phyloP scores from a whole-genome alignment of 1,284 basidiomycete genomes.

The Tetrapyrgos nigripes region DNA sequence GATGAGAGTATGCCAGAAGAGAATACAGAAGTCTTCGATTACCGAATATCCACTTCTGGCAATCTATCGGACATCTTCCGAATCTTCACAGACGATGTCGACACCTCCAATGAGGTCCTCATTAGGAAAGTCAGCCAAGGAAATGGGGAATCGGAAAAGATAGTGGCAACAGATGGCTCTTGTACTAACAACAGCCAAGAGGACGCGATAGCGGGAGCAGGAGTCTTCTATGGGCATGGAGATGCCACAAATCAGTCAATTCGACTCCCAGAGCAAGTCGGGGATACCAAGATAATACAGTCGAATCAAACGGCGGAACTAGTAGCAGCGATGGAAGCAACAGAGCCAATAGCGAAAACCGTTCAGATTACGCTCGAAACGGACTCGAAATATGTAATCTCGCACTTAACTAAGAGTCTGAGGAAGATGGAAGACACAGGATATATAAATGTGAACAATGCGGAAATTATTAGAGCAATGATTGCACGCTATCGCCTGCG shows the following conservation, averaged over 20 bases:
- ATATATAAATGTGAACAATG: conserved; percentile 15
- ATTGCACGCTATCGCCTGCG: conserved; percentile 12
- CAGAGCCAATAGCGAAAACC: conserved; percentile 1
- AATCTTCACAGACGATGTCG: conserved; percentile 9
- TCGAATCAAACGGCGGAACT: conserved; percentile 27
- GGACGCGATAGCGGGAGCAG: conserved; percentile 20
- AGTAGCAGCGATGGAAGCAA: conserved; percentile 17
- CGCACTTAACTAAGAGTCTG: conserved; percentile 19
- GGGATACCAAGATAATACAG: conserved; percentile 11
- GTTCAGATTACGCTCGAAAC: conserved; percentile 13
- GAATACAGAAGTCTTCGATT: conserved; percentile 3
- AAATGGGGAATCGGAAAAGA: not conserved
- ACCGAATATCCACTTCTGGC: not conserved
- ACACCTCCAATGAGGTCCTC: not conserved
- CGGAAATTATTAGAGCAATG: conserved; percentile 9
- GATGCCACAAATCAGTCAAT: conserved; percentile 17
- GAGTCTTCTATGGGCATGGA: conserved; percentile 7
- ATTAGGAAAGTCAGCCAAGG: not conserved
- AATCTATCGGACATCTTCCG: conserved; percentile 11
- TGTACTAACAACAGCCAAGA: conserved; percentile 16
- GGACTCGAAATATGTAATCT: conserved; percentile 27
- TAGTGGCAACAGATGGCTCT: conserved; percentile 21
- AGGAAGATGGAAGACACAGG: conserved; percentile 26
- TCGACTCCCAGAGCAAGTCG: conserved; percentile 17
- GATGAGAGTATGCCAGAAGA: not conserved